Evolutionary conservation across 768 basidiomycete species (phyloP).

Genomic region (Suillus plorans): DNA sequence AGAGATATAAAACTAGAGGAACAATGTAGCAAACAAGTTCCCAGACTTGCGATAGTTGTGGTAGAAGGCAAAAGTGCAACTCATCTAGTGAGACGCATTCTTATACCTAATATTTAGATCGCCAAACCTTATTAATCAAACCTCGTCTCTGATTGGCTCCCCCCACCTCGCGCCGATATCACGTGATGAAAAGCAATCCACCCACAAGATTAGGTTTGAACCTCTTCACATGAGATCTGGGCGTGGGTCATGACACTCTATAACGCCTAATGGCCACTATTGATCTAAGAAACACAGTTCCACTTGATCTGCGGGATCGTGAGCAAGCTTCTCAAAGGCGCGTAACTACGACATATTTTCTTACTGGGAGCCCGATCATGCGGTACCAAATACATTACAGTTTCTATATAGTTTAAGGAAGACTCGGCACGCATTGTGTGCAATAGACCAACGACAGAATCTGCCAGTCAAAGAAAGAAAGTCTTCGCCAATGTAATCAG

Average conservation of each 20-base stretch:
- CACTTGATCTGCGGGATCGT: not conserved
- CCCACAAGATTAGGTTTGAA: not conserved
- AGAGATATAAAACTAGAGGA: slow-evolving; percentile 13
- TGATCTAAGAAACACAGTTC: not conserved
- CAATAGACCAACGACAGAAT: not conserved
- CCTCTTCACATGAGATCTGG: not conserved
- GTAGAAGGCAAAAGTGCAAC: slow-evolving; percentile 12
- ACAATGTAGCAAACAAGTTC: not conserved
- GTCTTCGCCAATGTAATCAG: not conserved
- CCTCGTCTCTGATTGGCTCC: slow-evolving; percentile 9
- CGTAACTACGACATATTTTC: not conserved
- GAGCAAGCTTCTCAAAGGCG: not conserved
- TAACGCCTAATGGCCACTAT: not conserved
- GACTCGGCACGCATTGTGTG: not conserved
- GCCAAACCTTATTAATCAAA: slow-evolving; percentile 6
- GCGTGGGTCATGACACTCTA: not conserved
- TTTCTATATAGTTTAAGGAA: not conserved
- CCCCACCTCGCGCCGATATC: slow-evolving; percentile 2
- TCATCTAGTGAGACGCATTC: not conserved
- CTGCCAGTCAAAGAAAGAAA: not conserved
- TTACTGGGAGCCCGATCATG: not conserved
- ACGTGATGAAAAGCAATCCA: slow-evolving; percentile 13
- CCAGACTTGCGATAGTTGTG: slow-evolving; percentile 16
- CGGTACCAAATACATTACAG: not conserved
- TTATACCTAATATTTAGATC: slow-evolving; percentile 6